Conservation (phyloP, 2,329 filamentous ascomycete genomes). For the Aspergillus sp. region DNA sequence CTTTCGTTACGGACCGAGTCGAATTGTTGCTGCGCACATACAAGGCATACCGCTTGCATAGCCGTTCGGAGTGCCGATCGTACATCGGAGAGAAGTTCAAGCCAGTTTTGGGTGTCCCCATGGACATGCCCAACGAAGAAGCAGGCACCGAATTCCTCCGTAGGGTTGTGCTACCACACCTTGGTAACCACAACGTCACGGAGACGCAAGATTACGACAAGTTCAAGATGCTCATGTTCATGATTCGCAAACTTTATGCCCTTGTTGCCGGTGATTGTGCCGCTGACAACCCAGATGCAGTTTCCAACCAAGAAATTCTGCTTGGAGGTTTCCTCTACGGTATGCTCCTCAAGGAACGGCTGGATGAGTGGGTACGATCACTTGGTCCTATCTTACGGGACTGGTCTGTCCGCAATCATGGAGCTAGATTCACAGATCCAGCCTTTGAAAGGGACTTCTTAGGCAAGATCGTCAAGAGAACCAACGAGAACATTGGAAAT, state of each 20-base stretch:
- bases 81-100: constrained; percentile 92
- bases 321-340: constrained; percentile 92
- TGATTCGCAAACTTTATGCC: constrained; percentile 94
- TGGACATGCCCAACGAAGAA: constrained; percentile 84
- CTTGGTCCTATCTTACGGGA: constrained; percentile 59
- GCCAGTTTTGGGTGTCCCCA: constrained; percentile 80
- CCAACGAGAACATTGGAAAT: constrained; percentile 86
- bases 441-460: constrained; percentile 82
- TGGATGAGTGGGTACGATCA: constrained; percentile 86
- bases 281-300: constrained; percentile 93
- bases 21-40: constrained; percentile 91
- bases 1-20: constrained; percentile 92
- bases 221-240: constrained; percentile 90
- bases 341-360: constrained; percentile 90
- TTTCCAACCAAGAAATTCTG: constrained; percentile 94
- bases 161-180: constrained; percentile 86
- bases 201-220: constrained; percentile 87
- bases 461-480: constrained; percentile 74
- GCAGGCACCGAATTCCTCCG: constrained; percentile 89
- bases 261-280: constrained; percentile 91
- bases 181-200: constrained; percentile 83
- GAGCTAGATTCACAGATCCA: constrained; percentile 69
- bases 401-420: constrained; percentile 58
- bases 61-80: constrained; percentile 76
- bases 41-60: constrained; percentile 86